Base-by-base conservation (phyloP, 2,329 filamentous ascomycete species). In the Penicillium sp. region DNA sequence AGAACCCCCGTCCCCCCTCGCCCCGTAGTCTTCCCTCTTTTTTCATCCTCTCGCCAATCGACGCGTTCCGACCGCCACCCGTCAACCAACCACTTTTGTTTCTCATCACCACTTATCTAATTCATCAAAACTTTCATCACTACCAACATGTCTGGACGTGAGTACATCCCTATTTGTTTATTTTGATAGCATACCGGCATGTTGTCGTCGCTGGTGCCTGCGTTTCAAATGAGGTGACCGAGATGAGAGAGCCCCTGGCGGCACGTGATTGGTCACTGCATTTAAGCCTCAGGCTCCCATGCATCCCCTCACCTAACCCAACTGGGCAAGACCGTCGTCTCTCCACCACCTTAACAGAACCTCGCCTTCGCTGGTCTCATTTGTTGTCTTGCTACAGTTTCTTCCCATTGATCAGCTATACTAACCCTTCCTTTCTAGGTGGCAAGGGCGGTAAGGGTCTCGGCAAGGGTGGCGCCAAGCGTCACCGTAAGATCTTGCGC, bases 401-500 rank as follows among this genome's bases (percentile, higher is more conserved):
- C 5, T 29, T 21, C 8, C 2, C 23, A n/a, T 5, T 26, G 15
- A 36, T 39, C 28, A 27, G 11, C 5, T n/a, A 27, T 23, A n/a
- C 5, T 54, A 60, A 52, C 56, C 41, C 34, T 20, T 5, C 28
- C 44, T 46, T 45, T 51, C 60, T 60, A 94, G 87, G 88, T 70
- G 88, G 88, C 70, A 94, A 94, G 78, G 90, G 90, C 71, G 90
- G 90, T 71, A 95, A 95, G 81, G 90, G 89, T 70, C 89, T 96
- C 74, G 90, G 90, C 73, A 95, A 95, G 83, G 90, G 90, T 54
- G 91, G 91, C 74, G 91, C 91, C 75, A 97, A 96, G 86, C 91
- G 91, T 75, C 91, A 97, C 78, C 85, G 91, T 66, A 97, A 96
- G 87, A 96, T 97, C 81, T 80, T 96, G 73, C 89, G 91, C 75